Evolutionary conservation across 1,284 basidiomycete genomes (phyloP).

Genomic region (Microbotryum lychnidis-dioicae): DNA sequence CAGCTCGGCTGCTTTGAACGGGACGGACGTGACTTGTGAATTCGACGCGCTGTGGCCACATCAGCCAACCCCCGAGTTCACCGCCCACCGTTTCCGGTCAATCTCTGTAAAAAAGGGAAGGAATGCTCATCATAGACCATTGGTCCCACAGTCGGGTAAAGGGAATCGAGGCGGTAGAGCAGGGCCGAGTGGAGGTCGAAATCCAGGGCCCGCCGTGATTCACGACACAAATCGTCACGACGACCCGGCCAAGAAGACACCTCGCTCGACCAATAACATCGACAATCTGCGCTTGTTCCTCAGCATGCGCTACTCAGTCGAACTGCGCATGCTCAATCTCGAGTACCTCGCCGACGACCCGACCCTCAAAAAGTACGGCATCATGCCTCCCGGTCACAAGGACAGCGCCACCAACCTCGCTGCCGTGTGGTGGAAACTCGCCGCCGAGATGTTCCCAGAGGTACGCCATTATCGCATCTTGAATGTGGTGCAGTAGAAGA

Average conservation of each 20-base stretch:
- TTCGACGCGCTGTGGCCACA: too few species aligned
- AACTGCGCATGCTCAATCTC: slow-evolving; percentile 26
- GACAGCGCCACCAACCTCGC: slow-evolving; percentile 56
- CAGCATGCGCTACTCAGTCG: slow-evolving; percentile 20
- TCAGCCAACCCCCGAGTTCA: too few species aligned
- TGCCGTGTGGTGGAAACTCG: slow-evolving; percentile 76
- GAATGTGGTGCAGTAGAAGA: background rate
- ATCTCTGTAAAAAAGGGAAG: background rate
- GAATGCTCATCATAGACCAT: background rate
- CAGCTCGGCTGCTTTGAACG: too few species aligned
- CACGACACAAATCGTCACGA: slow-evolving; percentile 9
- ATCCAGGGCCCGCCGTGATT: slow-evolving; percentile 10
- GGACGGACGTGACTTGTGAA: too few species aligned
- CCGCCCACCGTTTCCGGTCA: too few species aligned
- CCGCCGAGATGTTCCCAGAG: slow-evolving; percentile 63
- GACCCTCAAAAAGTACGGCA: slow-evolving; percentile 55
- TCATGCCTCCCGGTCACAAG: slow-evolving; percentile 59
- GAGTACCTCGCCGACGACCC: slow-evolving; percentile 62
- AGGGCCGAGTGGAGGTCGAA: background rate
- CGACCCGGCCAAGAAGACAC: slow-evolving; percentile 1
- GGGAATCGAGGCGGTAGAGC: slow-evolving; percentile 7
- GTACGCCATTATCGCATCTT: slow-evolving; percentile 40
- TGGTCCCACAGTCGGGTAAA: background rate
- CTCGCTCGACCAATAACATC: slow-evolving; percentile 14
- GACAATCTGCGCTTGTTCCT: slow-evolving; percentile 30